Conservation (phyloP, 768 basidiomycete species). For the Boletus sp. region DNA sequence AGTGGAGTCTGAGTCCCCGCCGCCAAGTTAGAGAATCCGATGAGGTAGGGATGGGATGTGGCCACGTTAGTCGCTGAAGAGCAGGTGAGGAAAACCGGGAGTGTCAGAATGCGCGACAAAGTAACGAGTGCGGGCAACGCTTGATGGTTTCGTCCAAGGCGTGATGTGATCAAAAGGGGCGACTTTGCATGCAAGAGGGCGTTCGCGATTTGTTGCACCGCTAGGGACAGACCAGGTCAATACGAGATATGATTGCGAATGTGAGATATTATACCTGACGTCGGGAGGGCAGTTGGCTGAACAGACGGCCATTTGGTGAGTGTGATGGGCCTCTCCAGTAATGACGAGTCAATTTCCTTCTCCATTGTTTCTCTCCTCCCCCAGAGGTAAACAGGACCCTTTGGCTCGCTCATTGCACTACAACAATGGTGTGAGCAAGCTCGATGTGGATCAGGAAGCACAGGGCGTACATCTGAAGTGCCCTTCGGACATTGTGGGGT, state of each 20-base stretch:
- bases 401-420: slow-evolving; percentile 68
- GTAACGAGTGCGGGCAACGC: slow-evolving; percentile 45
- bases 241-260: not conserved
- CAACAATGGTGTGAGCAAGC: not conserved
- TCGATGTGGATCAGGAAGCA: not conserved
- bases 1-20: slow-evolving; percentile 44
- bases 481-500: slow-evolving; percentile 51
- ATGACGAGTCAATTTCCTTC: slow-evolving; percentile 48
- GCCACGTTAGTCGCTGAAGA: slow-evolving; percentile 54
- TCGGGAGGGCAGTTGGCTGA: slow-evolving; percentile 48
- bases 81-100: slow-evolving; percentile 54
- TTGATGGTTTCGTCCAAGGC: slow-evolving; percentile 53
- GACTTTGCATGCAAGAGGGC: slow-evolving; percentile 49
- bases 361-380: slow-evolving; percentile 71
- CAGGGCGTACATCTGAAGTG: slow-evolving; percentile 57
- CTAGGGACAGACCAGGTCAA: slow-evolving; percentile 12
- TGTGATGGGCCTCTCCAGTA: slow-evolving; percentile 31
- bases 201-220: slow-evolving; percentile 39
- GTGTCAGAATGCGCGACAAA: slow-evolving; percentile 50
- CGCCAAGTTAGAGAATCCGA: slow-evolving; percentile 51
- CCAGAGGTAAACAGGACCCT: slow-evolving; percentile 75
- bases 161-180: slow-evolving; percentile 66
- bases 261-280: slow-evolving; percentile 27
- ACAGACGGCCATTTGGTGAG: slow-evolving; percentile 52
- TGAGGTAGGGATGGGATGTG: slow-evolving; percentile 51